Evolutionary conservation across 176 grass and related monocot genomes (phyloP).

Genomic region (Eragrostis curvula): DNA sequence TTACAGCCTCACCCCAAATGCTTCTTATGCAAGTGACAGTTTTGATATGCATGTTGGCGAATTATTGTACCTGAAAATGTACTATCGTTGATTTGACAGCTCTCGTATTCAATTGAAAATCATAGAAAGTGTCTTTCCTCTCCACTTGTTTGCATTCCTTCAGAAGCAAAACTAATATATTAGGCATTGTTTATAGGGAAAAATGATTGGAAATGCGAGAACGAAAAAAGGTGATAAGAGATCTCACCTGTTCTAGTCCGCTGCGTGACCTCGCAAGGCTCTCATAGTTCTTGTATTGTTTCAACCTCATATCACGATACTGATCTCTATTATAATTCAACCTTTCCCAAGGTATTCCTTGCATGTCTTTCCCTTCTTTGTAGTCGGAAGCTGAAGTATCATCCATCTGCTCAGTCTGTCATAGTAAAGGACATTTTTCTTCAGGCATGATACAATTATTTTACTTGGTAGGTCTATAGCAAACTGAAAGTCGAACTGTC

Average conservation of each 20-base stretch:
- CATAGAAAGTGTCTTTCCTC: constrained; percentile 62
- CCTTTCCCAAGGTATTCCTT: constrained; percentile 72
- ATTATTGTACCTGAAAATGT: constrained; percentile 90
- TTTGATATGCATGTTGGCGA: not conserved
- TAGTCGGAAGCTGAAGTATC: constrained; percentile 38
- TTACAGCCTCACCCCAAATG: not conserved
- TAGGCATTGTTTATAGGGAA: not conserved
- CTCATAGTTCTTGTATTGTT: constrained; percentile 62
- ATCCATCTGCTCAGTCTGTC: constrained; percentile 33
- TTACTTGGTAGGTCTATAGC: not conserved
- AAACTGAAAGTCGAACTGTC: too few species aligned
- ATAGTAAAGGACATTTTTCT: not conserved
- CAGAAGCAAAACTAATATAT: constrained; percentile 6
- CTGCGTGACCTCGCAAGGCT: constrained; percentile 26
- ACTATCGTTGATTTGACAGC: constrained; percentile 76
- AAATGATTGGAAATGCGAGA: not conserved
- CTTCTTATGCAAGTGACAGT: not conserved
- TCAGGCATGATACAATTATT: not conserved
- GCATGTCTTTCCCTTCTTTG: constrained; percentile 56
- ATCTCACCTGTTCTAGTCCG: constrained; percentile 27
- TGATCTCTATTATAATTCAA: constrained; percentile 50
- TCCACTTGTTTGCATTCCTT: constrained; percentile 61
- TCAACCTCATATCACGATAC: constrained; percentile 68
- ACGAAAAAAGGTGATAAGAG: not conserved
- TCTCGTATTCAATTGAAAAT: constrained; percentile 86